Base-by-base conservation (phyloP, 31 red algal genomes). In the Odonthalia washingtoniensis region DNA sequence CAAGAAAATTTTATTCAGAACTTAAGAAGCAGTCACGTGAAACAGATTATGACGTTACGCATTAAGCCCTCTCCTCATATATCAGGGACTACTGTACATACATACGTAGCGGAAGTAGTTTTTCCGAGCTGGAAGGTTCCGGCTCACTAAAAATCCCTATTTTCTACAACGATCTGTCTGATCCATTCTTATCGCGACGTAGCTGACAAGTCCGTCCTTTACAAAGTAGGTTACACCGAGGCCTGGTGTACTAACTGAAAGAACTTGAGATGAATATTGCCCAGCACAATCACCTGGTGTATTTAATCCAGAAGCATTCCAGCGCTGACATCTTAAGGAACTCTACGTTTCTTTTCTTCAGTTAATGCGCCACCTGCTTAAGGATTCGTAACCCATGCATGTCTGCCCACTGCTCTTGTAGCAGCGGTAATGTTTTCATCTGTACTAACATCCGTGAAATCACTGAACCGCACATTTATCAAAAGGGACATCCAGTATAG, bases 181-280 rank as follows among this genome's bases (percentile, higher is more conserved):
- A 70, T 86, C 89, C 0, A 91, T 78, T 34, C 46, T 21, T 42
- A 39, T 46, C 30, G 65, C 65, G 24, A 78, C 87, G 31, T 83
- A 90, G 21, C 45, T n/a, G 12, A 91, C 40, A 2, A 63, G 52
- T 24, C 89, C 89, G 21, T 77, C 68, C 40, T 6, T 38, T 3
- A 40, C 36, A 1, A 32, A 27, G 37, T 1, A 14, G 1, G 30
- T 43, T 24, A 40, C 60, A 1, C 72, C 82, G 1, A 85, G 41
- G 26, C 70, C 89, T 0, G 1, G 39, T 1, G 42, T 85, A 14
- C 89, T 81, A 0, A 65, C 1, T 0, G 85, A 70, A 38, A 91
- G 35, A 45, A 91, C 85, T 68, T 91, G 82, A 26, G 82, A 91
- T 28, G 85, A 26, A 57, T 91, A 91, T 17, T 80, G 89, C 32